Percentiles rank a stretch among this genome's conserved stretches.
These are phyloP conservation scores for Metarhizium robertsii DNA, from an alignment of 2,329 filamentous ascomycete genomes.

Conservation along the genomic window DNA sequence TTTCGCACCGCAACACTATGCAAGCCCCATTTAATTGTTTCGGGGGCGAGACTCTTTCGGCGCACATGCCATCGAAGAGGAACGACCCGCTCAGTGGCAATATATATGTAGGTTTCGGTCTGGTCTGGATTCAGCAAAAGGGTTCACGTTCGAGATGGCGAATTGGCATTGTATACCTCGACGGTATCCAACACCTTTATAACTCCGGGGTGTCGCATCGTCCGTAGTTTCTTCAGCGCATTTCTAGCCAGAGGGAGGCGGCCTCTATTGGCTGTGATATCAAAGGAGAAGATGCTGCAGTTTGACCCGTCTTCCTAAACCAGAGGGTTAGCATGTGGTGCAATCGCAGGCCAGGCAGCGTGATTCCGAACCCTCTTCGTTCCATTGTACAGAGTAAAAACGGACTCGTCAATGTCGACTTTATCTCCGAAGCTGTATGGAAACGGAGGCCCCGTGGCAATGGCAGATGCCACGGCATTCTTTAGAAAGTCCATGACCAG, in stretches of 20 bases:
- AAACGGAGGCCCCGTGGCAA: constrained; percentile 88
- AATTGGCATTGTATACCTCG: constrained; percentile 47
- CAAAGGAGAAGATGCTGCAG: constrained; percentile 96
- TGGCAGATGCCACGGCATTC: constrained; percentile 92
- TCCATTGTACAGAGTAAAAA: constrained; percentile 94
- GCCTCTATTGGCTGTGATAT: constrained; percentile 70
- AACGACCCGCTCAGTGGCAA: constrained; percentile 83
- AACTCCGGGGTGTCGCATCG: constrained; percentile 86
- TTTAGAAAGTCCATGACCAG: constrained; percentile 90
- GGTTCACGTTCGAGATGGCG: not conserved
- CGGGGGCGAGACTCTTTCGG: constrained; percentile 76
- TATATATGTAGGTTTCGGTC: constrained; percentile 93
- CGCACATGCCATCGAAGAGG: constrained; percentile 86
- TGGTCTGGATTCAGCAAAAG: constrained; percentile 27
- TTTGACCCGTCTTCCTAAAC: constrained; percentile 80
- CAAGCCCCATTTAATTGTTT: constrained; percentile 95
- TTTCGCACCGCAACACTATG: constrained; percentile 66
- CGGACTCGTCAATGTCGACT: constrained; percentile 84
- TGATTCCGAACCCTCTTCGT: constrained; percentile 60
- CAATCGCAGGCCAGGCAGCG: not conserved
- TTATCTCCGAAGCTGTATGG: constrained; percentile 89
- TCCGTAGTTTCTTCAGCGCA: constrained; percentile 86
- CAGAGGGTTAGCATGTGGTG: not conserved
- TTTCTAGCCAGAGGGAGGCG: constrained; percentile 83
- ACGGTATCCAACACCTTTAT: constrained; percentile 91